Evolutionary conservation across 306 rosid genomes (phyloP), one percentile per base, ranked within the genome.

Genomic region (Trifolium dubium): DNA sequence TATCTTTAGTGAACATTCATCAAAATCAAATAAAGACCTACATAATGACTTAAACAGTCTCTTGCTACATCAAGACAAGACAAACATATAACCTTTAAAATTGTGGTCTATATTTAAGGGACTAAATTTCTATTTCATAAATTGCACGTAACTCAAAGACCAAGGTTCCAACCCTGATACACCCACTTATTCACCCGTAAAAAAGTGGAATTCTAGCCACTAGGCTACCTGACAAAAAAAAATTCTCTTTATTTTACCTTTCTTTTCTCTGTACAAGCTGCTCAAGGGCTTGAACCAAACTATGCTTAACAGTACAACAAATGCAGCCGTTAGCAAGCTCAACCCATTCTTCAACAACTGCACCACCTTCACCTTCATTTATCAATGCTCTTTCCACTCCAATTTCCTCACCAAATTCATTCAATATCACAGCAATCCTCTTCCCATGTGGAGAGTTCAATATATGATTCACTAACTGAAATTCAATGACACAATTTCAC

Each of bases 321-420:
- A 94, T 66, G 74, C 98, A 88, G 71, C 98, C 98, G 78, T 94
- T 91, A 6, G 92, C 95, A 68, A 94, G 87, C 84, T 94, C 98
- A 78, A 94, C 95, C 98, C 98, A 94, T 81, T 94, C 98, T 75
- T 94, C 97, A 68, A 94, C 96, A 44, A 94, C 83, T 2, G 96
- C 94, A 51, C 97, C 97, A 2, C 87, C 91, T 64, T 91, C 96
- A 41, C 98, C 98, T 85, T 94, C 92, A 50, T 94, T 91, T 15
- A 94, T 94, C 98, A 94, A 87, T 0, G 98, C 98, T 39, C 98
- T 94, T 78, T 94, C 97, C 51, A 94, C 95, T 7, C 98, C 98
- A 74, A 94, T 86, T 79, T 94, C 98, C 83, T 94, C 97, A 19
- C 98, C 98, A 19, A 94, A 94, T 80, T 94, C 97, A 75, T 94